Conservation (phyloP, 2,329 filamentous ascomycete species). For the Penicillium sp. region DNA sequence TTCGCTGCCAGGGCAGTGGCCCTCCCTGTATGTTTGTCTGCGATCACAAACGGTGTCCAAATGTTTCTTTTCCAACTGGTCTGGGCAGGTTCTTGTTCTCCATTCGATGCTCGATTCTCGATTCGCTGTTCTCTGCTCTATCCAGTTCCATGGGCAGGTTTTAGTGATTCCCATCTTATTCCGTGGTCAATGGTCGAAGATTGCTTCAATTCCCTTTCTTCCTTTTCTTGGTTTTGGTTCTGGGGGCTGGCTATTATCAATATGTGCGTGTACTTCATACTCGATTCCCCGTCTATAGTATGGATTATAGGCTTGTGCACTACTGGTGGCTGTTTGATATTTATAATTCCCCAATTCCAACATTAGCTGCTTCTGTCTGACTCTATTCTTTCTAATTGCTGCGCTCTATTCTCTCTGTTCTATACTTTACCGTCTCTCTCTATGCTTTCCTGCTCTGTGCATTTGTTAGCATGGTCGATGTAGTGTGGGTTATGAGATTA, state of each 20-base stretch:
- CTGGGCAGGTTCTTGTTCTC: not conserved
- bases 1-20: not conserved
- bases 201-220: not conserved
- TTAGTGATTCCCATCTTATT: not conserved
- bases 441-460: not conserved
- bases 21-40: not conserved
- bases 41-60: not conserved
- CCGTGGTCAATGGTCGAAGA: not conserved
- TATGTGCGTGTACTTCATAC: not conserved
- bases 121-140: not conserved
- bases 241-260: not conserved
- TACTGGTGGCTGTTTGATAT: not conserved
- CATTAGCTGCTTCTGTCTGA: not conserved
- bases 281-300: not conserved
- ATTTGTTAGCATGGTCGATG: not conserved
- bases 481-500: not conserved
- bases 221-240: not conserved
- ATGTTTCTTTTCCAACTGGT: not conserved
- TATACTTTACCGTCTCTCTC: not conserved
- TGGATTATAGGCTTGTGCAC: not conserved
- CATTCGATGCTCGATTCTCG: not conserved
- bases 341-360: not conserved
- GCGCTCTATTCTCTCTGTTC: not conserved
- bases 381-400: not conserved
- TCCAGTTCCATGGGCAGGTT: not conserved